Evolutionary conservation across 106 monocot species (phyloP).

Genomic region (Platanthera guangdongensis): DNA sequence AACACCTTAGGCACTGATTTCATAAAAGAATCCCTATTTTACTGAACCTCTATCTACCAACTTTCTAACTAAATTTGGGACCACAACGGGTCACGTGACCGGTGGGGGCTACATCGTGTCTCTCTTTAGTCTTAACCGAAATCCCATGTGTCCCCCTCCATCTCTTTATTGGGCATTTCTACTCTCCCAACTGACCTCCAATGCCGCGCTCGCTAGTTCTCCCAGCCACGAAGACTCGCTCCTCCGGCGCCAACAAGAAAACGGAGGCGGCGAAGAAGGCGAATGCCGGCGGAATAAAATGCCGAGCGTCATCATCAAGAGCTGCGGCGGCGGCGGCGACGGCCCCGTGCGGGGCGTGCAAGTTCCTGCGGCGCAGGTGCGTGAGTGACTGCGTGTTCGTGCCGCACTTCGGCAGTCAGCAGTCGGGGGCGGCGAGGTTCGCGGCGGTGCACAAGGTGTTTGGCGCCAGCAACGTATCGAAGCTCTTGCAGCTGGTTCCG

Average conservation of each 20-base stretch:
- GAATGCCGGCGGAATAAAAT: background rate
- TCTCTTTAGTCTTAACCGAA: too few relatives aligned
- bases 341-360: conserved; percentile 82
- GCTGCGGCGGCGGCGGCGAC: background rate
- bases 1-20: too few relatives aligned
- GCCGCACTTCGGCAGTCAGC: conserved; percentile 50
- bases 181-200: too few relatives aligned
- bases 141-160: too few relatives aligned
- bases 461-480: conserved; percentile 85
- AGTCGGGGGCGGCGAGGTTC: conserved; percentile 45
- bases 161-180: too few relatives aligned
- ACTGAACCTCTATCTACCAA: too few relatives aligned
- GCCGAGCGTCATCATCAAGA: background rate
- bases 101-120: too few relatives aligned
- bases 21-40: too few relatives aligned
- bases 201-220: background rate
- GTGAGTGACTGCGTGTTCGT: conserved; percentile 69
- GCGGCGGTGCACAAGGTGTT: conserved; percentile 85
- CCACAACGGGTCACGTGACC: too few relatives aligned
- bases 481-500: conserved; percentile 50
- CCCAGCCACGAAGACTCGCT: background rate
- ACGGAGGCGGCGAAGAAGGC: background rate
- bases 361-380: conserved; percentile 79
- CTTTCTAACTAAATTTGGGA: too few relatives aligned
- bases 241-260: background rate